Percentiles rank a stretch among this genome's conserved stretches.
Evolutionary conservation across 306 rosid species (phyloP).

Genomic region (Alnus glutinosa): DNA sequence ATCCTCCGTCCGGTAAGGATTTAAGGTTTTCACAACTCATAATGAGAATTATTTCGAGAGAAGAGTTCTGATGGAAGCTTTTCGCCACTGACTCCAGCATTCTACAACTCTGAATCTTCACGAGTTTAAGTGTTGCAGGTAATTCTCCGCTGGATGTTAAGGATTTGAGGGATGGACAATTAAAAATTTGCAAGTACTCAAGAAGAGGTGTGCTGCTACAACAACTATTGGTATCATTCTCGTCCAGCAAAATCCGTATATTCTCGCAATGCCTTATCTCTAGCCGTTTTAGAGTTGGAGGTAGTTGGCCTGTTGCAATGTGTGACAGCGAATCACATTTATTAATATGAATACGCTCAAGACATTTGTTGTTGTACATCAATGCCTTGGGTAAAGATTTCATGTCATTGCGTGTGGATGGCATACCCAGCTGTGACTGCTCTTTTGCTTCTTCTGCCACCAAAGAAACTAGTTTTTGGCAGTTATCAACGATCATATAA

Average conservation of each 20-base stretch:
- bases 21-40: slow-evolving; percentile 18
- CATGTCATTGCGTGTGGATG: background rate
- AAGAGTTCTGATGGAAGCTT: background rate
- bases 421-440: background rate
- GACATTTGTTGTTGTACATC: slow-evolving; percentile 8
- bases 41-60: slow-evolving; percentile 13
- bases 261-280: background rate
- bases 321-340: slow-evolving; percentile 14
- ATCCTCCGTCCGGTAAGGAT: slow-evolving; percentile 17
- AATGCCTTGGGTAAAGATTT: slow-evolving; percentile 14
- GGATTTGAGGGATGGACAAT: background rate
- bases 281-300: slow-evolving; percentile 12
- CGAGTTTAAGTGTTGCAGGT: slow-evolving; percentile 23
- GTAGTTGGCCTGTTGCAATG: slow-evolving; percentile 5
- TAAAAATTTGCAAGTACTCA: background rate
- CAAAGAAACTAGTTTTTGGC: background rate
- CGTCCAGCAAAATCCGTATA: background rate
- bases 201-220: background rate
- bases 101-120: too few species aligned
- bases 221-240: background rate
- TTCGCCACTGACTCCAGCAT: too few species aligned
- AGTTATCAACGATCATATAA: background rate
- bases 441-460: background rate
- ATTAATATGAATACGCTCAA: background rate
- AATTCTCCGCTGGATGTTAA: slow-evolving; percentile 14